Evolutionary conservation across 139 green algal species (phyloP).

Genomic region (Nannochloris sp.): DNA sequence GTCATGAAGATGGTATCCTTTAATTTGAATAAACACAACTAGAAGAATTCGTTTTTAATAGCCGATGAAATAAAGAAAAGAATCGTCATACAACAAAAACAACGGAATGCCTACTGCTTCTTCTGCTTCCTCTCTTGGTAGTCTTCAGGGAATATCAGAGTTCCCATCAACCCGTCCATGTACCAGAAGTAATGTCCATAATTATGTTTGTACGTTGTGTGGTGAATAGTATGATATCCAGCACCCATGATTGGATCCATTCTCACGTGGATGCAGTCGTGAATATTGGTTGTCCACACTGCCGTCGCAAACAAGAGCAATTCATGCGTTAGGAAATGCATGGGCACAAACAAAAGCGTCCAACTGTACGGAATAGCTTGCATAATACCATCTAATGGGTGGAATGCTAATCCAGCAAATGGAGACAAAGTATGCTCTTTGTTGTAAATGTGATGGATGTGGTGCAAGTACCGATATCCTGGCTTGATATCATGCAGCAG

Average conservation of each 20-base stretch:
- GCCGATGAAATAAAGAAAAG: no score
- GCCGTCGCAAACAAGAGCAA: conserved; percentile 86
- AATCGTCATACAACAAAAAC: no score
- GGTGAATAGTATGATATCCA: conserved; percentile 93
- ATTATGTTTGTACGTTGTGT: conserved; percentile 90
- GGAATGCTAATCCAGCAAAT: conserved; percentile 93
- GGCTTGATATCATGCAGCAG: conserved; percentile 69
- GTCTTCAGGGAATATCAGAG: conserved; percentile 39
- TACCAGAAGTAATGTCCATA: conserved; percentile 92
- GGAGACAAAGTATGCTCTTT: conserved; percentile 93
- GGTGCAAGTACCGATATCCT: conserved; percentile 55
- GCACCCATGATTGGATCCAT: conserved; percentile 84
- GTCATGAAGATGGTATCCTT: no score
- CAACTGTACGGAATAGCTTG: conserved; percentile 79
- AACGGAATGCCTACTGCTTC: neutral
- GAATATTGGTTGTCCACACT: conserved; percentile 95
- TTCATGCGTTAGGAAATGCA: conserved; percentile 88
- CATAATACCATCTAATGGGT: conserved; percentile 77
- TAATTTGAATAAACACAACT: no score
- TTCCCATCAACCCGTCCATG: conserved; percentile 69
- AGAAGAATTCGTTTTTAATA: no score
- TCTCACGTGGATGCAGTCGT: conserved; percentile 77
- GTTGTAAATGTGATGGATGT: conserved; percentile 96
- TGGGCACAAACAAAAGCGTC: conserved; percentile 75
- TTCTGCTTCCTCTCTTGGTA: conserved; percentile 8